phyloP scores from a whole-genome alignment of 345 rosid species.

The Toxicodendron radicans region DNA sequence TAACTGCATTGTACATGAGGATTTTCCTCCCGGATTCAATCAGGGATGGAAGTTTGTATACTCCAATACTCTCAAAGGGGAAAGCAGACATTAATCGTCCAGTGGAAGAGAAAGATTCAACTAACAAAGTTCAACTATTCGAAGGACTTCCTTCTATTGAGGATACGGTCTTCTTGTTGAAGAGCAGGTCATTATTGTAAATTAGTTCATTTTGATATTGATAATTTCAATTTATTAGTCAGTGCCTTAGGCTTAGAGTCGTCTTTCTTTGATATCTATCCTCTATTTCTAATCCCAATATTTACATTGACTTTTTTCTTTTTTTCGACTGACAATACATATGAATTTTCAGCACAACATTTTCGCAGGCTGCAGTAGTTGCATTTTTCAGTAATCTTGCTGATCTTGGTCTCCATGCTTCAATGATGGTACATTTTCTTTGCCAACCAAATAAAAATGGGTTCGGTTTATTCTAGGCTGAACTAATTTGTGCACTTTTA shows the following conservation, averaged over 20 bases:
- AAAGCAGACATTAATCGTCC: constrained; percentile 23
- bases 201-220: not conserved
- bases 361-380: constrained; percentile 72
- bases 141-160: constrained; percentile 50
- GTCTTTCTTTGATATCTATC: too few relatives aligned
- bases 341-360: constrained; percentile 50
- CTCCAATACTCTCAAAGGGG: constrained; percentile 45
- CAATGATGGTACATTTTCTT: constrained; percentile 54
- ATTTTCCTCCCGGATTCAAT: constrained; percentile 68
- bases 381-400: constrained; percentile 72
- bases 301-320: not conserved
- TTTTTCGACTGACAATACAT: not conserved
- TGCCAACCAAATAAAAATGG: not conserved
- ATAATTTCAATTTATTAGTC: not conserved
- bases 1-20: constrained; percentile 57
- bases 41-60: constrained; percentile 26
- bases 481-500: not conserved
- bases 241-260: too few relatives aligned
- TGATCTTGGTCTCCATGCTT: constrained; percentile 73
- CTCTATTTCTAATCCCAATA: too few relatives aligned
- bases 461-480: not conserved
- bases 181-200: constrained; percentile 49
- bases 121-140: constrained; percentile 26
- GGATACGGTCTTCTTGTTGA: constrained; percentile 53
- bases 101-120: constrained; percentile 30